Percentiles rank a stretch among this genome's conserved stretches.
Conservation (phyloP, 176 grass and related monocot species). For the Tillandsia leiboldiana region DNA sequence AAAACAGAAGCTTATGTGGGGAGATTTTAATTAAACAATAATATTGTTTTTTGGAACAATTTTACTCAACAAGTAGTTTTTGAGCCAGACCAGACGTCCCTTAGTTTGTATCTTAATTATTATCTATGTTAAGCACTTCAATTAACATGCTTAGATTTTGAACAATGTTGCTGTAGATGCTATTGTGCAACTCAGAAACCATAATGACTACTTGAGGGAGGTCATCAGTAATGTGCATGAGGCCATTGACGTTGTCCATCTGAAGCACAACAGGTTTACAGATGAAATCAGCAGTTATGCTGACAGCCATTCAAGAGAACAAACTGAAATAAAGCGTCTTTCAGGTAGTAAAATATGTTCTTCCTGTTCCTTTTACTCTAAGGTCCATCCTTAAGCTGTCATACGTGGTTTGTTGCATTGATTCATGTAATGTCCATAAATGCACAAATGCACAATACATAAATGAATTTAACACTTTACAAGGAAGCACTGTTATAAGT, state of each 20-base stretch:
- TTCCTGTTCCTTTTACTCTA: constrained; percentile 2
- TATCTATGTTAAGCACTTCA: not conserved
- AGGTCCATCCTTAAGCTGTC: not conserved
- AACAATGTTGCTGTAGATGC: constrained; percentile 44
- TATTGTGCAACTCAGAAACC: constrained; percentile 59
- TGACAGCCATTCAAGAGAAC: constrained; percentile 40
- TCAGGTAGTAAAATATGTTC: constrained; percentile 51
- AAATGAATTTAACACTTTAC: not conserved
- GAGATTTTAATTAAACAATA: no score
- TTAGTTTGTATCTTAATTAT: not conserved
- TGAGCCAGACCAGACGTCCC: not conserved
- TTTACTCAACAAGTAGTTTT: no score
- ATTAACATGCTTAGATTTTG: not conserved
- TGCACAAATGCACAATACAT: not conserved
- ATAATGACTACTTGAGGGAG: constrained; percentile 60
- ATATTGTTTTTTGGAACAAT: no score
- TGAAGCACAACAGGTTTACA: constrained; percentile 56
- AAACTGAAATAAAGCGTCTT: constrained; percentile 70
- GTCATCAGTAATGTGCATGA: constrained; percentile 54
- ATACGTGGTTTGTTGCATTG: not conserved
- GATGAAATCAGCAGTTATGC: constrained; percentile 61
- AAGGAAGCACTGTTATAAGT: not conserved
- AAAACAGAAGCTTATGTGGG: no score
- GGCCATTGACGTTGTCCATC: constrained; percentile 50
- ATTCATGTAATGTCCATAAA: not conserved